Percentiles rank a stretch among this genome's conserved stretches.
These are phyloP conservation scores for Yamadazyma diddensiae DNA, from an alignment of 1,139 yeast genomes.

Conservation along the genomic window DNA sequence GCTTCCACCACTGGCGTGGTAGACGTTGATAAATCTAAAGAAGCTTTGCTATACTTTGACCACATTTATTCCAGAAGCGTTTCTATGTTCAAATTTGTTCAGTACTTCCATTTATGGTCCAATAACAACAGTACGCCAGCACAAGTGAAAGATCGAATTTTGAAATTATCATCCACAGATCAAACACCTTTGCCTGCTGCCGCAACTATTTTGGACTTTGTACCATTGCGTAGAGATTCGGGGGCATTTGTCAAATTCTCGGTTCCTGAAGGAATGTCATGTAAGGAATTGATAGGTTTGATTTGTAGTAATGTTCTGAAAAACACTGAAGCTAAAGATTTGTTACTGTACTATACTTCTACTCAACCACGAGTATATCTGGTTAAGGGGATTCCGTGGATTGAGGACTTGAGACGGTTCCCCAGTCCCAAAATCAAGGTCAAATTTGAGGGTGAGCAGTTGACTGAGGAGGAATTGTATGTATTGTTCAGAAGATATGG, in stretches of 20 bases:
- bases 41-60: conserved; percentile 38
- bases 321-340: conserved; percentile 14
- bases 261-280: conserved; percentile 50
- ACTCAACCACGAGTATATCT: conserved; percentile 46
- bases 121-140: conserved; percentile 17
- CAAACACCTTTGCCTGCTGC: conserved; percentile 29
- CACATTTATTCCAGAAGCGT: conserved; percentile 32
- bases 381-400: conserved; percentile 94
- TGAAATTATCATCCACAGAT: conserved; percentile 19
- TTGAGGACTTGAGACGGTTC: conserved; percentile 80
- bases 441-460: conserved; percentile 66
- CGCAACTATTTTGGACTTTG: conserved; percentile 39
- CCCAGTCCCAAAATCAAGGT: conserved; percentile 66
- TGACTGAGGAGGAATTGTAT: conserved; percentile 84
- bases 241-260: conserved; percentile 85
- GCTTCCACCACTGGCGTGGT: conserved; percentile 44
- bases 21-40: conserved; percentile 28
- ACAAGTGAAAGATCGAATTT: conserved; percentile 21
- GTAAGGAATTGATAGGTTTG: conserved; percentile 48
- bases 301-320: conserved; percentile 49
- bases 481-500: conserved; percentile 87
- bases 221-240: conserved; percentile 79
- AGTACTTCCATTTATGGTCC: conserved; percentile 20
- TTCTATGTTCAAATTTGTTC: conserved; percentile 21
- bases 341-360: conserved; percentile 20